phyloP scores from a whole-genome alignment of 2,329 filamentous ascomycete genomes.

The Epichloe glyceriae region DNA sequence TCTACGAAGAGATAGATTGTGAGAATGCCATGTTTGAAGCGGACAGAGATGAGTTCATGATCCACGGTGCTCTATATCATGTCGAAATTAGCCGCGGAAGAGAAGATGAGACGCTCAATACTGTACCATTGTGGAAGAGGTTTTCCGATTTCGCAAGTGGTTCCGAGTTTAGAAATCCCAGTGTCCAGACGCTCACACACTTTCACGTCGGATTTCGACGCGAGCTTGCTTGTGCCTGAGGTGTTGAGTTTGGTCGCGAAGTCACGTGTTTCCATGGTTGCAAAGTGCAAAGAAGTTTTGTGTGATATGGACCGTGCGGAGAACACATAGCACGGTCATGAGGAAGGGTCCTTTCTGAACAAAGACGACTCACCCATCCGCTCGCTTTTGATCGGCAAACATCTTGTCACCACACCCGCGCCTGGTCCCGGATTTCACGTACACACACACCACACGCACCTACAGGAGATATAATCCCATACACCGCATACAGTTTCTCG shows the following conservation, averaged over 20 bases:
- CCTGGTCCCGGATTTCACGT: no score
- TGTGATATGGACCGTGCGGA: neutral
- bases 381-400: no score
- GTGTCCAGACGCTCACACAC: neutral
- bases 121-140: neutral
- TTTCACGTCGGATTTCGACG: neutral
- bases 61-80: constrained; percentile 14
- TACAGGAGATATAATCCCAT: no score
- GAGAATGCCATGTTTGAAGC: constrained; percentile 59
- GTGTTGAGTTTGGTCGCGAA: neutral
- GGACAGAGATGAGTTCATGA: constrained; percentile 48
- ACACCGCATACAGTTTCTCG: no score
- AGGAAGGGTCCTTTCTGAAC: neutral
- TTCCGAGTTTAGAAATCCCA: neutral
- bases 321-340: neutral
- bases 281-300: neutral
- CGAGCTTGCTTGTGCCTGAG: neutral
- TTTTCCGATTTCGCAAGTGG: neutral
- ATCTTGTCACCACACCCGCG: no score
- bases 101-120: neutral
- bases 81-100: neutral
- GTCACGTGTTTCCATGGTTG: neutral
- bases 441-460: no score
- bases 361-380: no score
- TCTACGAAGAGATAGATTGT: constrained; percentile 58